phyloP scores from a whole-genome alignment of 2,329 filamentous ascomycete species.

The Rutstroemia sp. region DNA sequence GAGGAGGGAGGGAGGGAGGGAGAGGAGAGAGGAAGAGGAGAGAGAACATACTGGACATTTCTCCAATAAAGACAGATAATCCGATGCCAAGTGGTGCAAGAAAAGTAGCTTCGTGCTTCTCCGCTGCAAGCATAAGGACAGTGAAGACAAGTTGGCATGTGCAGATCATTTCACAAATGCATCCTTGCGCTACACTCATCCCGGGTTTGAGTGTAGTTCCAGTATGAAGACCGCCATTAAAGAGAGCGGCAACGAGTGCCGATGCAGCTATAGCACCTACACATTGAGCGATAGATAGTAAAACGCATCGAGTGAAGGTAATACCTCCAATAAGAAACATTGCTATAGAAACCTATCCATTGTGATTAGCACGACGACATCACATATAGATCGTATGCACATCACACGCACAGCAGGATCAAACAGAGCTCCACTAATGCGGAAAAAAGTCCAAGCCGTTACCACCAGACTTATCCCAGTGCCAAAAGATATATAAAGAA shows the following conservation, averaged over 20 bases:
- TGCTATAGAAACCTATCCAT: constrained; percentile 30
- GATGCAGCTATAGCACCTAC: constrained; percentile 33
- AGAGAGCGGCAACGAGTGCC: constrained; percentile 35
- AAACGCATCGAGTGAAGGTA: constrained; percentile 26
- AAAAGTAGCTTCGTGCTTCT: constrained; percentile 41
- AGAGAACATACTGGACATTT: constrained; percentile 28
- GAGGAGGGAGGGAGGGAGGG: no score
- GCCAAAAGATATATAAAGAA: constrained; percentile 21
- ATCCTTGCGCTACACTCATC: constrained; percentile 37
- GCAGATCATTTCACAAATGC: constrained; percentile 43
- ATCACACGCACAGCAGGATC: constrained; percentile 39
- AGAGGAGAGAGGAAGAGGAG: no score
- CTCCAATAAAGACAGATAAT: constrained; percentile 37
- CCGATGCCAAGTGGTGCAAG: constrained; percentile 42
- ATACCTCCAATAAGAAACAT: constrained; percentile 33
- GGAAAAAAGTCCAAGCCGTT: constrained; percentile 47
- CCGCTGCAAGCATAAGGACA: constrained; percentile 45
- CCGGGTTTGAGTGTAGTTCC: constrained; percentile 35
- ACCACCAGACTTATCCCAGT: constrained; percentile 33
- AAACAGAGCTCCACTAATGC: constrained; percentile 43
- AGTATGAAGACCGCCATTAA: constrained; percentile 37
- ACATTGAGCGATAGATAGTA: constrained; percentile 30
- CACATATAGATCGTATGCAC: no score
- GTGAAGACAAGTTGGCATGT: constrained; percentile 42
- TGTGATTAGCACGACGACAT: neutral